Base-by-base conservation (phyloP, 495 filamentous ascomycete genomes). In the Symbiotaphrina buchneri region DNA sequence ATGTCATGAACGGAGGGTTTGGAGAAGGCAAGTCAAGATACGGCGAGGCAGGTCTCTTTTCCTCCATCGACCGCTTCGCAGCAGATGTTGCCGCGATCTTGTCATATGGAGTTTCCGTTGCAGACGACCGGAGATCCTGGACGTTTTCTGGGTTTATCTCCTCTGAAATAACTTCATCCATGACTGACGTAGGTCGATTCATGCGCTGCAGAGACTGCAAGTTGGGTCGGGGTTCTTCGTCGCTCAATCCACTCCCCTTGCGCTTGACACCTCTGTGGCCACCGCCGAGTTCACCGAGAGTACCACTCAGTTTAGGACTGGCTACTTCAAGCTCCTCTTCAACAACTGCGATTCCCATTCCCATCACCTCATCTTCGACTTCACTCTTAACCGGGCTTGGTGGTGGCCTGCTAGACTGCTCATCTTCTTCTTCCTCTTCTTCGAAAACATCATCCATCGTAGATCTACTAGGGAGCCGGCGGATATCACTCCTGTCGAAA, bases 401-500 rank as follows among this genome's bases (percentile, higher is more conserved):
- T 18, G 30, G 18, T 27, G n/a, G 28, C 46, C 42, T 33, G 49
- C 8, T 6, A 45, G 21, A 48, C 53, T 21, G 47, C 41, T 59
- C 51, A 4, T 68, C 68, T 35, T 92, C 79, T 39, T 90, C 83
- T 39, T 93, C 87, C 32, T 97, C 87, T 49, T 93, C 87, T 46
- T 93, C 82, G 38, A 93, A 91, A 4, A 93, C 87, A 49, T 94
- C 87, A 13, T 74, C 74, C 62, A 81, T 71, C 3, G 68, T 70
- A 0, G 68, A 72, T 41, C 61, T 71, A 45, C 61, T 74, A 28
- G 31, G 61, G 55, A 35, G 68, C 54, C 28, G 8, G 14, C 32
- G 23, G 20, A 26, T 13, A 18, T 29, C 34, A 14, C 25, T 18
- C 14, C 27, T 21, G 30, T 85, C 82, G 40, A 92, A 81, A 5